These are phyloP conservation scores for Brachypodium distachyon DNA, from an alignment of 202 grass and related monocot species.

Conservation along the genomic window DNA sequence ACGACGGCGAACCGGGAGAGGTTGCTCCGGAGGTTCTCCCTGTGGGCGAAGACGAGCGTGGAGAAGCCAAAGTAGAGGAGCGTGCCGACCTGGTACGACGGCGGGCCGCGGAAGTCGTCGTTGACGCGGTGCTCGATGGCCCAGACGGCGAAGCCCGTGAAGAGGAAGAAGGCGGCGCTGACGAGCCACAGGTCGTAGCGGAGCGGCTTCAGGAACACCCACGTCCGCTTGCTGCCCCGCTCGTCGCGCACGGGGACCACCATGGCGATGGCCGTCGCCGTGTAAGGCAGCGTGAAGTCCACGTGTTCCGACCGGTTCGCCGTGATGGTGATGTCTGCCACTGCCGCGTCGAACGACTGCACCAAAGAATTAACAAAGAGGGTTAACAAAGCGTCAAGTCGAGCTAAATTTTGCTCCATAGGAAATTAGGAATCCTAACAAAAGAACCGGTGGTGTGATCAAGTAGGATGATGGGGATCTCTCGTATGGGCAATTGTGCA, in stretches of 20 bases:
- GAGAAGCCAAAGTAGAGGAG: constrained; percentile 87
- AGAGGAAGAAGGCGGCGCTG: constrained; percentile 51
- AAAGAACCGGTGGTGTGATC: too few relatives aligned
- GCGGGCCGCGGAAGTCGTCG: constrained; percentile 45
- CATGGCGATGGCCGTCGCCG: constrained; percentile 44
- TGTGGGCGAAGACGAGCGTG: constrained; percentile 72
- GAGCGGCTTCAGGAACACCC: constrained; percentile 75
- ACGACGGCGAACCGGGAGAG: constrained; percentile 53
- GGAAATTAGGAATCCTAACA: not conserved
- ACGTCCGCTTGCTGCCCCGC: constrained; percentile 28
- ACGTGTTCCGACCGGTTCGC: constrained; percentile 26
- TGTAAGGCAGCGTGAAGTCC: constrained; percentile 81
- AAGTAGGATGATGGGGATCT: too few relatives aligned
- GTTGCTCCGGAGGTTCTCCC: constrained; percentile 53
- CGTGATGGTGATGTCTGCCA: constrained; percentile 74
- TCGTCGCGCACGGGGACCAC: constrained; percentile 44
- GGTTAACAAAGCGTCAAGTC: not conserved
- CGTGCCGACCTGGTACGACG: constrained; percentile 53
- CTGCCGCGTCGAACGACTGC: constrained; percentile 60
- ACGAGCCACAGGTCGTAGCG: constrained; percentile 56
- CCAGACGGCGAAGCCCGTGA: constrained; percentile 74
- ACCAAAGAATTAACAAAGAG: too few relatives aligned
- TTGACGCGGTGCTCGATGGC: constrained; percentile 71
- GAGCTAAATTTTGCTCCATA: not conserved
- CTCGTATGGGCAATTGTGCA: too few relatives aligned